Conservation (phyloP, 768 basidiomycete genomes). For the Collybiopsis luxurians region DNA sequence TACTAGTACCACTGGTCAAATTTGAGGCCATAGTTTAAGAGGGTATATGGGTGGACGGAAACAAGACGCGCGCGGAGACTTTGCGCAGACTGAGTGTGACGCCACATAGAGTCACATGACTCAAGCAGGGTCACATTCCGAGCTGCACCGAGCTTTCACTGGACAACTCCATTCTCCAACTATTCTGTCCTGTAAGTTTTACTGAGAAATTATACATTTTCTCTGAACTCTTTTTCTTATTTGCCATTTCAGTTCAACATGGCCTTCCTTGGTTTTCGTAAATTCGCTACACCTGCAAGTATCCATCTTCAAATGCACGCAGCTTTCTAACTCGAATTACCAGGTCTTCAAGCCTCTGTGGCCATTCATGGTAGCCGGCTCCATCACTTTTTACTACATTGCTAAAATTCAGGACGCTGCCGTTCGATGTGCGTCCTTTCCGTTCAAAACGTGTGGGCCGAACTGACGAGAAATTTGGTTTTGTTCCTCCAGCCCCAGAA, state of each 20-base stretch:
- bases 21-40: conserved; percentile 25
- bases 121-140: too few relatives aligned
- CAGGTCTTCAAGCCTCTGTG: conserved; percentile 75
- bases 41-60: not conserved
- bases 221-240: not conserved
- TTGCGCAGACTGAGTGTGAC: too few relatives aligned
- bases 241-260: conserved; percentile 31
- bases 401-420: conserved; percentile 63
- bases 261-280: conserved; percentile 78
- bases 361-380: conserved; percentile 72
- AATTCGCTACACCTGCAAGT: conserved; percentile 78
- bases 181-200: not conserved
- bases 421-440: conserved; percentile 60
- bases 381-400: conserved; percentile 66
- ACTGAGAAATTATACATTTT: not conserved
- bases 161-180: not conserved
- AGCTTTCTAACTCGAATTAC: conserved; percentile 10
- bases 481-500: conserved; percentile 45
- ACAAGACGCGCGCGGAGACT: too few relatives aligned
- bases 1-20: conserved; percentile 23
- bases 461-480: conserved; percentile 3
- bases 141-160: conserved; percentile 2
- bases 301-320: conserved; percentile 7
- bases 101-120: too few relatives aligned
- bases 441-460: not conserved